Percentiles rank a stretch among this genome's conserved stretches.
These are phyloP conservation scores for Globisporangium okanoganense DNA, from an alignment of 352 stramenopile genomes.

Conservation along the genomic window DNA sequence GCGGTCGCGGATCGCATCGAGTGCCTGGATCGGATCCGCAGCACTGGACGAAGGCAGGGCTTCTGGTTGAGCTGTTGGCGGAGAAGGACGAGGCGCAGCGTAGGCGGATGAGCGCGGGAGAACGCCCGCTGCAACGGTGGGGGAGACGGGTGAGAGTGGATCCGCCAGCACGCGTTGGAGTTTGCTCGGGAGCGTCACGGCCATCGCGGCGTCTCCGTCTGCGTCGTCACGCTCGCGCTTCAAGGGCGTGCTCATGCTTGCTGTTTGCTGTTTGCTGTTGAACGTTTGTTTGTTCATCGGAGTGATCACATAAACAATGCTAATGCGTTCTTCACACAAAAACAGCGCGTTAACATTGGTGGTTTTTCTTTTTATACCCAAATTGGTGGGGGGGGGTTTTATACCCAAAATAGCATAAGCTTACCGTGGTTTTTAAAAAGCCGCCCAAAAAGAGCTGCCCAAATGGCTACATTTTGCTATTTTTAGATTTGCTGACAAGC, in stretches of 20 bases:
- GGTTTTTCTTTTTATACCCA: no score
- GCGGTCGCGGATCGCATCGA: slow-evolving; percentile 37
- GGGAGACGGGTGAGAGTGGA: slow-evolving; percentile 5
- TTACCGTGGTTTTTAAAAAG: background rate
- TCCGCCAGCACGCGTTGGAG: slow-evolving; percentile 6
- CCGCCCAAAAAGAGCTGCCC: no score
- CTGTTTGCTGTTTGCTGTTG: background rate
- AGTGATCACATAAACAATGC: no score
- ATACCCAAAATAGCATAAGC: no score
- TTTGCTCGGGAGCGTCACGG: slow-evolving; percentile 5
- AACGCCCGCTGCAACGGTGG: slow-evolving; percentile 12
- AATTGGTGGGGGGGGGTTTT: no score
- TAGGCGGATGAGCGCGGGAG: slow-evolving; percentile 5
- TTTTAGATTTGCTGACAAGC: no score
- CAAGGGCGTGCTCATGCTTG: slow-evolving; percentile 3
- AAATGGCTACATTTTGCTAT: slow-evolving; percentile 1
- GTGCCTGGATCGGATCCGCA: slow-evolving; percentile 21
- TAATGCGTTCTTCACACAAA: no score
- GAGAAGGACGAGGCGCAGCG: background rate
- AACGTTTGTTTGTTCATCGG: background rate
- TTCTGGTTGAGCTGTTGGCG: background rate
- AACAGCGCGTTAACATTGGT: no score
- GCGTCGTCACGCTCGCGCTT: slow-evolving; percentile 4
- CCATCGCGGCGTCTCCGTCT: background rate
- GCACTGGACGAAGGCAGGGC: background rate